Percentiles rank a stretch among this genome's conserved stretches.
phyloP scores from a whole-genome alignment of 768 basidiomycete genomes.

The Vararia minispora region DNA sequence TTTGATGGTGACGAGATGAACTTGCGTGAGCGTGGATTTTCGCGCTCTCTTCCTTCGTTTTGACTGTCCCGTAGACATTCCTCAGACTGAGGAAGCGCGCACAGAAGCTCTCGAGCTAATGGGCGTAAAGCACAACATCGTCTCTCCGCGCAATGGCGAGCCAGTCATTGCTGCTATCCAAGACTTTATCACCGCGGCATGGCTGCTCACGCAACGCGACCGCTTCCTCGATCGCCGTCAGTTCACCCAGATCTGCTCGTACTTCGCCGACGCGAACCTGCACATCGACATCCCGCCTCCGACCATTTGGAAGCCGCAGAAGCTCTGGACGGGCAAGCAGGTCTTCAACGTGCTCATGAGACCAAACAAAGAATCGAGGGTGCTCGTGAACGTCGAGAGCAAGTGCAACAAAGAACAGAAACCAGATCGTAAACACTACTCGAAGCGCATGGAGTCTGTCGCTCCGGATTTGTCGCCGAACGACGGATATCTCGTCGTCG shows the following conservation, averaged over 20 bases:
- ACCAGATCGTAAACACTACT: conserved; percentile 50
- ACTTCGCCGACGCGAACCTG: conserved; percentile 81
- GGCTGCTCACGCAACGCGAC: conserved; percentile 86
- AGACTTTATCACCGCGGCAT: conserved; percentile 99
- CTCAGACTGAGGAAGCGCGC: conserved; percentile 96
- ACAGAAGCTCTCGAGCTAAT: conserved; percentile 96
- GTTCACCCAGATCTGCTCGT: conserved; percentile 95
- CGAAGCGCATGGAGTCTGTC: conserved; percentile 46
- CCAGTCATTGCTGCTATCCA: conserved; percentile 99
- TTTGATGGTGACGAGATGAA: conserved; percentile 99
- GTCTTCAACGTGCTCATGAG: conserved; percentile 97
- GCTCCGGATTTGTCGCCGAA: conserved; percentile 87
- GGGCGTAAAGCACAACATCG: conserved; percentile 94
- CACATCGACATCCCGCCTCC: conserved; percentile 96
- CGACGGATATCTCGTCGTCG: conserved; percentile 94
- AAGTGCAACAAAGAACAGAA: conserved; percentile 90
- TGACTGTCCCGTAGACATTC: conserved; percentile 94
- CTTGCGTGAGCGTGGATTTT: conserved; percentile 52
- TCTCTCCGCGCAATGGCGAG: conserved; percentile 96
- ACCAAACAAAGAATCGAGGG: conserved; percentile 73
- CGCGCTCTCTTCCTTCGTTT: neutral
- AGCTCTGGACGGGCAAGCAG: conserved; percentile 98
- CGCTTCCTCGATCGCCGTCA: conserved; percentile 88
- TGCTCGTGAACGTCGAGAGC: conserved; percentile 90
- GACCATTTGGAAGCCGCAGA: conserved; percentile 83